Evolutionary conservation across 208 protist genomes (phyloP).

Genomic region (Leptomonas seymouri): DNA sequence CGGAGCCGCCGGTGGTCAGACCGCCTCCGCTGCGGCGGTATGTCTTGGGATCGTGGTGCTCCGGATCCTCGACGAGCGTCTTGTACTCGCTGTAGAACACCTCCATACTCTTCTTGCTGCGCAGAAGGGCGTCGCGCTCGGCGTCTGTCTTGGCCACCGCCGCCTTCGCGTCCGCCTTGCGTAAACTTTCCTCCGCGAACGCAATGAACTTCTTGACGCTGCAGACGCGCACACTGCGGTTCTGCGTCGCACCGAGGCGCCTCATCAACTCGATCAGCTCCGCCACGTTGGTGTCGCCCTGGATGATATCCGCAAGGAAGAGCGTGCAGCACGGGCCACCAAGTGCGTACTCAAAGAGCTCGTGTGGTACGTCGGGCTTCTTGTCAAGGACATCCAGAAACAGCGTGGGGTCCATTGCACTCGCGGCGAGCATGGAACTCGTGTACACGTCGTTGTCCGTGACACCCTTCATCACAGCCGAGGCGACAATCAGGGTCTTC

Average conservation of each 20-base stretch:
- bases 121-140: constrained; percentile 40
- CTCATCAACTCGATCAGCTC: constrained; percentile 41
- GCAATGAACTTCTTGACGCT: constrained; percentile 61
- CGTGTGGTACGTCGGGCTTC: constrained; percentile 43
- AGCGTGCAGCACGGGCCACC: constrained; percentile 66
- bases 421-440: constrained; percentile 52
- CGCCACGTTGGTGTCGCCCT: constrained; percentile 37
- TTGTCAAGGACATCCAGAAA: constrained; percentile 54
- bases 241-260: constrained; percentile 36
- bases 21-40: constrained; percentile 48
- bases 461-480: constrained; percentile 62
- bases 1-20: constrained; percentile 12
- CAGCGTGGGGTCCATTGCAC: constrained; percentile 39
- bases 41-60: constrained; percentile 55
- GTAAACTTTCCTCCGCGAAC: constrained; percentile 55
- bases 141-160: constrained; percentile 37
- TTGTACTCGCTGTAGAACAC: constrained; percentile 64
- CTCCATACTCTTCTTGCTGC: constrained; percentile 61
- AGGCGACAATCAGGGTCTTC: constrained; percentile 49
- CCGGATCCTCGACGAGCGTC: constrained; percentile 48
- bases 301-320: constrained; percentile 47
- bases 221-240: constrained; percentile 56
- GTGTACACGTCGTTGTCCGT: constrained; percentile 51
- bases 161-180: constrained; percentile 38
- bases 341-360: constrained; percentile 68